phyloP scores from a whole-genome alignment of 805 yeast species.

The Ogataea saltuana region DNA sequence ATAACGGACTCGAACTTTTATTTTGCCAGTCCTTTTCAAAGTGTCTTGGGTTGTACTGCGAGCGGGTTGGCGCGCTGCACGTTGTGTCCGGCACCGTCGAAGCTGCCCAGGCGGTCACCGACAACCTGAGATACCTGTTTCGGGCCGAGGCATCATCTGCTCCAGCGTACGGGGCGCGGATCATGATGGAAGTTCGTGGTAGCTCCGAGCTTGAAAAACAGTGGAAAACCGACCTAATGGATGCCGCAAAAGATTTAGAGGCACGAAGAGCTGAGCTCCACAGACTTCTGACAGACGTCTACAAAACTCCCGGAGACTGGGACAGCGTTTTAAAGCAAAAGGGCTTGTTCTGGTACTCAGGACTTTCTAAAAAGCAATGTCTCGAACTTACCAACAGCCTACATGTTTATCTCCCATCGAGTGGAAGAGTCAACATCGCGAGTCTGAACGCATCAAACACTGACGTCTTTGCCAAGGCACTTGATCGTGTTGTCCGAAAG shows the following conservation, averaged over 20 bases:
- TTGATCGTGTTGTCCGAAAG: slow-evolving; percentile 29
- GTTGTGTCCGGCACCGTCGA: slow-evolving; percentile 33
- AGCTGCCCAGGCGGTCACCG: slow-evolving; percentile 9
- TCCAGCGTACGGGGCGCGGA: slow-evolving; percentile 48
- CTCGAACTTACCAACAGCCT: slow-evolving; percentile 35
- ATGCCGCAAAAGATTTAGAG: slow-evolving; percentile 36
- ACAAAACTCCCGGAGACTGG: slow-evolving; percentile 48
- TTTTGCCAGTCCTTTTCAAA: slow-evolving; percentile 86
- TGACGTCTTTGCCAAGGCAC: slow-evolving; percentile 39
- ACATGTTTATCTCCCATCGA: slow-evolving; percentile 41
- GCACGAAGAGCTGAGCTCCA: slow-evolving; percentile 35
- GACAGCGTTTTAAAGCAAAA: slow-evolving; percentile 37
- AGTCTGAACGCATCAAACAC: slow-evolving; percentile 43
- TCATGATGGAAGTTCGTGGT: slow-evolving; percentile 38
- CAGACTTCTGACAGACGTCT: slow-evolving; percentile 32
- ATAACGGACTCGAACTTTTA: slow-evolving; percentile 48
- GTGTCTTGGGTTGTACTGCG: slow-evolving; percentile 87
- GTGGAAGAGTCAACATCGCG: slow-evolving; percentile 47
- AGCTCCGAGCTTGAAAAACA: slow-evolving; percentile 25
- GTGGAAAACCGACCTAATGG: slow-evolving; percentile 41
- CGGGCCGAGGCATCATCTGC: slow-evolving; percentile 47
- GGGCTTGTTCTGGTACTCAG: slow-evolving; percentile 48
- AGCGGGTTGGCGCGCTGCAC: slow-evolving; percentile 80
- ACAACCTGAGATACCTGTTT: slow-evolving; percentile 37
- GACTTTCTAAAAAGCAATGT: slow-evolving; percentile 39